Percentiles rank a stretch among this genome's conserved stretches.
phyloP scores from a whole-genome alignment of 805 yeast species.

The Barnettozyma populi region DNA sequence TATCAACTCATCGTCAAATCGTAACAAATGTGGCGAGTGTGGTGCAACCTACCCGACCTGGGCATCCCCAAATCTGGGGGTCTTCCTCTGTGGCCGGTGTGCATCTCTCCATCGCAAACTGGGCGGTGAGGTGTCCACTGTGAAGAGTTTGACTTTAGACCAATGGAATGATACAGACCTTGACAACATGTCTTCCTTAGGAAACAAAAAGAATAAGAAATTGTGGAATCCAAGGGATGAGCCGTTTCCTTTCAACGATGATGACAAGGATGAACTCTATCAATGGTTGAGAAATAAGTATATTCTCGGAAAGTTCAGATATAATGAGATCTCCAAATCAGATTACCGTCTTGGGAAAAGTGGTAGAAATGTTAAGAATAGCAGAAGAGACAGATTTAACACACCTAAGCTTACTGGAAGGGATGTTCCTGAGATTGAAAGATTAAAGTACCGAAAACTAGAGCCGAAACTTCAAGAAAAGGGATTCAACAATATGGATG shows the following conservation, averaged over 20 bases:
- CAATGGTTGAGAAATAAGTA: slow-evolving; percentile 64
- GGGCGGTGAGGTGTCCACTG: slow-evolving; percentile 55
- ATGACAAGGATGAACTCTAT: slow-evolving; percentile 57
- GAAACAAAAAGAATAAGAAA: slow-evolving; percentile 55
- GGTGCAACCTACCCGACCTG: slow-evolving; percentile 53
- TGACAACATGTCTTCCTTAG: slow-evolving; percentile 37
- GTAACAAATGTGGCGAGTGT: slow-evolving; percentile 79
- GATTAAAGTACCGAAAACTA: slow-evolving; percentile 44
- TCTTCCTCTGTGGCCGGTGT: slow-evolving; percentile 80
- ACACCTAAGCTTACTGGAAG: slow-evolving; percentile 44
- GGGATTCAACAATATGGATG: slow-evolving; percentile 55
- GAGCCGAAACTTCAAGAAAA: slow-evolving; percentile 43
- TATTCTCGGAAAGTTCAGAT: slow-evolving; percentile 50
- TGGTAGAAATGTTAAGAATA: background rate
- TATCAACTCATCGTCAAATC: slow-evolving; percentile 52
- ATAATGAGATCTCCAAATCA: slow-evolving; percentile 24
- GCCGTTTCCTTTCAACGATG: slow-evolving; percentile 74
- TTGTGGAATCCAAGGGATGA: slow-evolving; percentile 65
- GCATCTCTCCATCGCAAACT: slow-evolving; percentile 70
- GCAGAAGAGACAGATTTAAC: slow-evolving; percentile 5
- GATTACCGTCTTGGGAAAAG: slow-evolving; percentile 23
- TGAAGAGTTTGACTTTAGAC: slow-evolving; percentile 71
- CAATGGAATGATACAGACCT: slow-evolving; percentile 59
- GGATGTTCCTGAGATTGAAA: slow-evolving; percentile 48
- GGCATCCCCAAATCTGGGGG: slow-evolving; percentile 41